Evolutionary conservation across 148 eudicot genomes (phyloP), one percentile per base, ranked within the genome.

Genomic region (Diospyros lotus): DNA sequence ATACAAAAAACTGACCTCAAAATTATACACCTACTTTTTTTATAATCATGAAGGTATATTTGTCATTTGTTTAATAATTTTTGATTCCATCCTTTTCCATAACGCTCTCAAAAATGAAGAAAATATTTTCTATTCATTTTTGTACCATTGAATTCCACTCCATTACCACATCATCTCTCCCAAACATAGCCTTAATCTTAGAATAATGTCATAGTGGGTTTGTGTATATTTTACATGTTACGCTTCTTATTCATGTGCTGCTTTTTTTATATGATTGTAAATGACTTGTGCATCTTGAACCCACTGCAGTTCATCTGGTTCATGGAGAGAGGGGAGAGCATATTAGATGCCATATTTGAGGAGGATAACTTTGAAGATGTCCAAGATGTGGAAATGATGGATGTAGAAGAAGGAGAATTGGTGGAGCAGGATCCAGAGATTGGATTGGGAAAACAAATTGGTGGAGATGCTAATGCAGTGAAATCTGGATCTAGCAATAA

Each of bases 321-420:
- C 50, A 93, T 93, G 96, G 96, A 91, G 55, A 82, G 72, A 69
- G 87, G 77, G 9, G 87, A 85, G 73, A 87, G 87, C 73, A 77
- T 89, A 53, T 76, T 87, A 15, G 93, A 87, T 77, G 77, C 79
- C 60, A 78, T 90, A 59, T 84, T 84, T 38, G 89, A 83, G 46
- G 94, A 82, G 75, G 84, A 77, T 61, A 79, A 81, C 72, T 62
- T 81, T 58, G 94, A 84, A 42, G 90, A 82, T 82, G 73, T 58
- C 64, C 82, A 84, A 9, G 97, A 93, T 85, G 88, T 82, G 59
- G 90, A 88, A 64, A 91, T 91, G 98, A 74, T 88, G 82, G 98
- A 91, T 78, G 75, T 90, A 2, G 97, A 94, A 80, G 97, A 93
- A 74, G 97, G 93, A 45, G 97, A 89, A 84, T 69, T 93, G 65